phyloP scores from a whole-genome alignment of 2,329 filamentous ascomycete species.

The Pseudogymnoascus sp. region DNA sequence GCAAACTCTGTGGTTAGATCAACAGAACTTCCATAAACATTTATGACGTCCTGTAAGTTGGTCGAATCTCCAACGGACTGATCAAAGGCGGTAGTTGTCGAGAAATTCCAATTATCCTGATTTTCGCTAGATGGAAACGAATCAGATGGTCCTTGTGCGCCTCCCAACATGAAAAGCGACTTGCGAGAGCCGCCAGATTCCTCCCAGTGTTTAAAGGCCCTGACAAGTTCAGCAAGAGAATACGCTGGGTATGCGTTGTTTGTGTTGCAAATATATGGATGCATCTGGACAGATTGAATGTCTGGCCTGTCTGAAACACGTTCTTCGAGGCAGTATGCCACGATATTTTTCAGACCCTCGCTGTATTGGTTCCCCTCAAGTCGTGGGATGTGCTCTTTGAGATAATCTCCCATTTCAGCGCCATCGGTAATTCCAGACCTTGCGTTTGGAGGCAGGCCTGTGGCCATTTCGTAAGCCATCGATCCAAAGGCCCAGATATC shows the following conservation, averaged over 20 bases:
- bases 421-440: constrained; percentile 39
- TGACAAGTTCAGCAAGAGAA: constrained; percentile 57
- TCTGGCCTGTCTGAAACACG: constrained; percentile 61
- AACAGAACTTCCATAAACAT: constrained; percentile 52
- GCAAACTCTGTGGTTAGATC: constrained; percentile 42
- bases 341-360: constrained; percentile 57
- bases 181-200: constrained; percentile 62
- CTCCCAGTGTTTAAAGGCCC: constrained; percentile 70
- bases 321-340: constrained; percentile 66
- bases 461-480: constrained; percentile 74
- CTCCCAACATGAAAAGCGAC: constrained; percentile 54
- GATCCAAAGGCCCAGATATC: constrained; percentile 84
- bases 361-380: constrained; percentile 68
- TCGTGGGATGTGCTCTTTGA: constrained; percentile 56
- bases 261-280: constrained; percentile 61
- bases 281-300: constrained; percentile 61
- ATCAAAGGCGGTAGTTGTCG: constrained; percentile 58
- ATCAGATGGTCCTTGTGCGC: constrained; percentile 42
- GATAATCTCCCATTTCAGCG: constrained; percentile 44
- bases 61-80: constrained; percentile 44
- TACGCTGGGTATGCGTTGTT: constrained; percentile 55
- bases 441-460: constrained; percentile 65
- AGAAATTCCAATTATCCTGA: constrained; percentile 61
- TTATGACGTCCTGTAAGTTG: constrained; percentile 51
- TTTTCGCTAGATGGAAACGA: constrained; percentile 38